These are phyloP conservation scores for Cicer bijugum DNA, from an alignment of 306 rosid genomes.

Conservation along the genomic window DNA sequence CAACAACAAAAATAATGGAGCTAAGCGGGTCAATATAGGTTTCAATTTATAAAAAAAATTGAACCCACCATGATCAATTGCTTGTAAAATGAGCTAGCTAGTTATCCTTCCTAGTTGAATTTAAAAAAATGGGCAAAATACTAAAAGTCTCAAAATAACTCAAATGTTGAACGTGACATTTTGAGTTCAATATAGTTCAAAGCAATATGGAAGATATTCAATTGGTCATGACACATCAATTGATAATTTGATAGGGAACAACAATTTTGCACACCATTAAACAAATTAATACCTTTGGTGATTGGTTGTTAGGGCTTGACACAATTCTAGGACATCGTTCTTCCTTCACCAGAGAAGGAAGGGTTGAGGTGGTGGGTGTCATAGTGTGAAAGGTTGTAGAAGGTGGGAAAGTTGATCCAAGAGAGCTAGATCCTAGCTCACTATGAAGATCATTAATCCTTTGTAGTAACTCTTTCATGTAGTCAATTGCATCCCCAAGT, in stretches of 20 bases:
- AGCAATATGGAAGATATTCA: background rate
- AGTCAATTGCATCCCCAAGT: slow-evolving; percentile 95
- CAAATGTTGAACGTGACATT: background rate
- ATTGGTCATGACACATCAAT: background rate
- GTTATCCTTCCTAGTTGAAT: no score
- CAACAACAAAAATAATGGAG: no score
- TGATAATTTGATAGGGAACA: no score
- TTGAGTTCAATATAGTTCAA: background rate
- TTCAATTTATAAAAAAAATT: no score
- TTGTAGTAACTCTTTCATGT: slow-evolving; percentile 86
- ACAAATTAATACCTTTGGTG: slow-evolving; percentile 65
- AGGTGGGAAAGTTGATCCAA: slow-evolving; percentile 61
- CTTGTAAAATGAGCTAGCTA: no score
- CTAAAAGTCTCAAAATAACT: no score
- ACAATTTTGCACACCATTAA: background rate
- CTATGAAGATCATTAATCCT: slow-evolving; percentile 76
- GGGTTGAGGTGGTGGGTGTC: slow-evolving; percentile 71
- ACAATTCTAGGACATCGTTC: slow-evolving; percentile 71
- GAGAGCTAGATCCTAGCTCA: slow-evolving; percentile 75
- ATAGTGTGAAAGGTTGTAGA: slow-evolving; percentile 66
- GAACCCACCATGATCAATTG: no score
- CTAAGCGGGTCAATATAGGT: no score
- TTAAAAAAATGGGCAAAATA: no score
- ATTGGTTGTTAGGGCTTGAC: slow-evolving; percentile 74
- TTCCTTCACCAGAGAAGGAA: slow-evolving; percentile 75